Evolutionary conservation across 805 yeast species (phyloP).

Genomic region (Torulaspora gathmanii): DNA sequence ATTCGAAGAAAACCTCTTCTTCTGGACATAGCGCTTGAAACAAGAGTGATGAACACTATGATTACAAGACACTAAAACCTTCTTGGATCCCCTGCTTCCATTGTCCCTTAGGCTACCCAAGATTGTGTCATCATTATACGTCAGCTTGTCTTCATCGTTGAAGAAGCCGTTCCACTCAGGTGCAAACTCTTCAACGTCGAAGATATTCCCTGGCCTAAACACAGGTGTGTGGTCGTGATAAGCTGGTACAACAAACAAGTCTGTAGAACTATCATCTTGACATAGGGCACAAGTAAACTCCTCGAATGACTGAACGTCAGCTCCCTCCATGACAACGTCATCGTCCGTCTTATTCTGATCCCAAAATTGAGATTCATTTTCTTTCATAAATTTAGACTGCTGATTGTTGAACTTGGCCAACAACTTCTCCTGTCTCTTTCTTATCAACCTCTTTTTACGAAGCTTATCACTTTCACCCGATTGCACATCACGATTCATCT

Average conservation of each 20-base stretch:
- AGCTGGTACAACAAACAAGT: conserved; percentile 57
- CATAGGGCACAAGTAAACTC: conserved; percentile 52
- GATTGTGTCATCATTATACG: conserved; percentile 20
- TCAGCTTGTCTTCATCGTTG: conserved; percentile 23
- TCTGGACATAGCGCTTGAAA: conserved; percentile 59
- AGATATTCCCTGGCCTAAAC: conserved; percentile 42
- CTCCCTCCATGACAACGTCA: conserved; percentile 40
- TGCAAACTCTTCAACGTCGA: conserved; percentile 29
- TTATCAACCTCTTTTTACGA: conserved; percentile 52
- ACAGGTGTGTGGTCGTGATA: conserved; percentile 44
- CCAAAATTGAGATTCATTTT: conserved; percentile 38
- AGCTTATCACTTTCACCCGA: conserved; percentile 52
- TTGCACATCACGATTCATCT: conserved; percentile 38
- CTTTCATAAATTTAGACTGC: conserved; percentile 67
- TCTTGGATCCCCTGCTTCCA: conserved; percentile 18
- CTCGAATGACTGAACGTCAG: conserved; percentile 27
- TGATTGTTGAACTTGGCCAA: conserved; percentile 63
- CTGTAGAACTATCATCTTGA: conserved; percentile 48
- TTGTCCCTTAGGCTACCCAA: conserved; percentile 19
- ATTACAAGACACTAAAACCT: conserved; percentile 75
- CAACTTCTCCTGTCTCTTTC: conserved; percentile 56
- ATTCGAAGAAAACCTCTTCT: conserved; percentile 51
- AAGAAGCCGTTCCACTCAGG: conserved; percentile 30
- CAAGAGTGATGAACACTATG: conserved; percentile 89
- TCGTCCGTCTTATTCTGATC: conserved; percentile 33